phyloP scores from a whole-genome alignment of 75 land plant species.

The Pseudotsuga menziesii region DNA sequence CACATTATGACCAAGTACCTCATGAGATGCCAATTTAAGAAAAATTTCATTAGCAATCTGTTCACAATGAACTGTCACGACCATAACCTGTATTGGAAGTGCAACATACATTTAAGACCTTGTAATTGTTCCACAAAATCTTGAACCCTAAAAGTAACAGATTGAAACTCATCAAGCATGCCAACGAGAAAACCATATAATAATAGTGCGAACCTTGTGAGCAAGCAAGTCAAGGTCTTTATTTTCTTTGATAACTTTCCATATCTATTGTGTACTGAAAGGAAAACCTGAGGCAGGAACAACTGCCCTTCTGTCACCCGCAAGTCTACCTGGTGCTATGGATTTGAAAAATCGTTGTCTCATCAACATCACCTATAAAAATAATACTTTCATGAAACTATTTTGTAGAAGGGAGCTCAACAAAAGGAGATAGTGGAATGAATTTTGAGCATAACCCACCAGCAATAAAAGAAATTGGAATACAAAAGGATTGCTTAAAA shows the following conservation, averaged over 20 bases:
- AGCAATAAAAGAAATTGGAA: neutral
- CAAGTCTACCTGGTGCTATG: slow-evolving; percentile 91
- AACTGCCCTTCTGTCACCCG: slow-evolving; percentile 88
- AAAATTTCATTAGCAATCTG: slow-evolving; percentile 96
- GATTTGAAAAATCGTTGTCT: slow-evolving; percentile 73
- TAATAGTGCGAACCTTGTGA: slow-evolving; percentile 60
- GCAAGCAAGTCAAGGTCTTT: slow-evolving; percentile 94
- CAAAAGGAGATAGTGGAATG: neutral
- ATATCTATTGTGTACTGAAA: slow-evolving; percentile 85
- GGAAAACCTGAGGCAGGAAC: slow-evolving; percentile 93
- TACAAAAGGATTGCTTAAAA: neutral
- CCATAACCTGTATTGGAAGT: slow-evolving; percentile 81
- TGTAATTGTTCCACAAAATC: neutral
- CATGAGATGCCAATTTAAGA: slow-evolving; percentile 34
- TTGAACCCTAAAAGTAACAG: neutral
- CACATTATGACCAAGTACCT: slow-evolving; percentile 36
- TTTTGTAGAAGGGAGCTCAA: neutral
- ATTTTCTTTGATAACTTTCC: slow-evolving; percentile 90
- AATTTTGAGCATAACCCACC: neutral
- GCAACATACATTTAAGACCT: neutral
- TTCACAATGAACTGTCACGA: slow-evolving; percentile 98
- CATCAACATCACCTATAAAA: slow-evolving; percentile 57
- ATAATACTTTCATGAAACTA: neutral
- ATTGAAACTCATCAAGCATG: neutral
- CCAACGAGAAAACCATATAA: neutral